A percentile compares a stretch with the other conserved stretches of the same genome.
These are phyloP conservation scores for Cutaneotrichosporon mucoides DNA, from an alignment of 1,284 basidiomycete species.

Conservation along the genomic window DNA sequence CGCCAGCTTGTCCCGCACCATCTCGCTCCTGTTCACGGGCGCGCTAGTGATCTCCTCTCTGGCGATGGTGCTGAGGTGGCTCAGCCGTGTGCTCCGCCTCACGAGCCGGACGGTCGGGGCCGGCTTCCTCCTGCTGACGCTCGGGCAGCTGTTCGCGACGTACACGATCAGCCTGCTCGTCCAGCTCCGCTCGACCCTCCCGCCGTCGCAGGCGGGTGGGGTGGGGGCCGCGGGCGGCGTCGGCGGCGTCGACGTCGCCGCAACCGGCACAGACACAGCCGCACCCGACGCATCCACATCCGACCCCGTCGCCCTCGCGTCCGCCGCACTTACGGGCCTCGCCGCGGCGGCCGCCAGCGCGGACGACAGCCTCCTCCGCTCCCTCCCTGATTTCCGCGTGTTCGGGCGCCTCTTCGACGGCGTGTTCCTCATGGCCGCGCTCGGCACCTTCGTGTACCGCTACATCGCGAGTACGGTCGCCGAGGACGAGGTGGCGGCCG, in stretches of 20 bases:
- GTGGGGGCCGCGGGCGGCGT: too few species aligned
- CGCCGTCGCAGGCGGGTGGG: background rate
- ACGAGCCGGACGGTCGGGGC: slow-evolving; percentile 47
- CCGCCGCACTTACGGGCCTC: background rate
- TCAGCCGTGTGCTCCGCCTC: slow-evolving; percentile 43
- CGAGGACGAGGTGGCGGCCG: slow-evolving; percentile 12
- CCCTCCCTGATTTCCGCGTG: slow-evolving; percentile 47
- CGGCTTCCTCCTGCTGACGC: slow-evolving; percentile 44
- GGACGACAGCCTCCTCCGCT: slow-evolving; percentile 37
- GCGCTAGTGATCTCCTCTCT: slow-evolving; percentile 43
- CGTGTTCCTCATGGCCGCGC: slow-evolving; percentile 43
- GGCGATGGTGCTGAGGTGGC: slow-evolving; percentile 45
- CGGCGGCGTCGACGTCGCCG: too few species aligned
- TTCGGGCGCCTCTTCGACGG: slow-evolving; percentile 49
- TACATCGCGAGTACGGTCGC: slow-evolving; percentile 40
- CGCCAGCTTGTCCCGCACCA: slow-evolving; percentile 39
- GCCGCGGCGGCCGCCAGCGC: background rate
- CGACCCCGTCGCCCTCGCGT: too few species aligned
- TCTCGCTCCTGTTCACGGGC: slow-evolving; percentile 47
- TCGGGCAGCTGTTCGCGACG: slow-evolving; percentile 48
- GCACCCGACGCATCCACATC: too few species aligned
- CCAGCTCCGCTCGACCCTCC: slow-evolving; percentile 23
- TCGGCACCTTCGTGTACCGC: slow-evolving; percentile 35
- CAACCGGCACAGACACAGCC: too few species aligned
- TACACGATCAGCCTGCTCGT: slow-evolving; percentile 49